Base-by-base conservation (phyloP, 192 early-diverging fungal genomes). In the Backusella psychrophila region DNA sequence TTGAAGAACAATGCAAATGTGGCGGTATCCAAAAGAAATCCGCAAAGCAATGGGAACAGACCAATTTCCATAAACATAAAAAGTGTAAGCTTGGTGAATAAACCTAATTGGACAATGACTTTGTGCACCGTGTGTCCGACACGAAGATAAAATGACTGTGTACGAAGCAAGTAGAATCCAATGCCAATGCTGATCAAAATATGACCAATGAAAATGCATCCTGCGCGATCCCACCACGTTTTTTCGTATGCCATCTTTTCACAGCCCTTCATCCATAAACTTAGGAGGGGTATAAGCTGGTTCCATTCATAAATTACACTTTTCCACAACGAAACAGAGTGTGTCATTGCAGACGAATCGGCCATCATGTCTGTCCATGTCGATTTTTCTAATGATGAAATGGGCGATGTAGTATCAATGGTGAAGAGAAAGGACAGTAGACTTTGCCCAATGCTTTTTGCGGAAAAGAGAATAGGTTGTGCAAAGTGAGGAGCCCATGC, bases 61-160 rank as follows among this genome's bases (percentile, higher is more conserved):
- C 90, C 81, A 31, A 99, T 90, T 84, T 99, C 98, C 38, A 97
- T 87, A 2, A 88, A 79, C 9, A 98, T 84, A 80, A 98, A 97
- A 71, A 95, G 89, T 0, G 89, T 81, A 29, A 99, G 90, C 83
- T 93, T 95, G 21, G 23, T 63, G 26, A 63, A 26, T 31, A 63
- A 14, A 15, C 56, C 56, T 14, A 63, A 12, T 14, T 63, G 56
- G 21, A 63, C 56, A 11, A 63, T 23, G 56, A 29, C 56, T 23
- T 29, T 29, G 23, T 63, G 56, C 4, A 29, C 56, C 12, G 21
- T 63, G 26, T 23, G 56, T 14, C 56, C 56, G 14, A 29, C 56
- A 14, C 12, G 56, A 63, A 29, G 11, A 29, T 63, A 63, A 29
- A 63, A 29, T 11, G 56, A 63, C 3, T 26, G 56, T 9, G 56